Conservation (phyloP, 2,329 filamentous ascomycete genomes). For the Colletotrichum abscissum region DNA sequence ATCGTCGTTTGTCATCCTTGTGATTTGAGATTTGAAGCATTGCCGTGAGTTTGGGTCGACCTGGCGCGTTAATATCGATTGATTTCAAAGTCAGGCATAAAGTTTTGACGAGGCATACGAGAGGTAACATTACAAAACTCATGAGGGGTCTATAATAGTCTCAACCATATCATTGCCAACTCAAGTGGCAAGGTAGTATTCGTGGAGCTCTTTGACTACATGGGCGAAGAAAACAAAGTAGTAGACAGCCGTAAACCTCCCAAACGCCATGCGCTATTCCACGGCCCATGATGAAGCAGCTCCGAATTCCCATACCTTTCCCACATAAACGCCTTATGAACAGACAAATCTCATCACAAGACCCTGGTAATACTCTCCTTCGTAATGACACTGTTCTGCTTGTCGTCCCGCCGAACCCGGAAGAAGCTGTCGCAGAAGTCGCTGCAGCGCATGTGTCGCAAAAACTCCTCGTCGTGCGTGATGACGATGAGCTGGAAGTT, state of each 20-base stretch:
- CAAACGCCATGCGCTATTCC: constrained; percentile 15
- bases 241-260: background rate
- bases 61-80: background rate
- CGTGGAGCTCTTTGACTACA: background rate
- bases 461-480: constrained; percentile 97
- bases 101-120: background rate
- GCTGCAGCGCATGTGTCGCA: constrained; percentile 91
- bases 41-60: background rate
- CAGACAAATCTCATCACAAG: constrained; percentile 41
- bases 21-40: background rate
- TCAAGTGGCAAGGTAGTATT: background rate
- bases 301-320: background rate
- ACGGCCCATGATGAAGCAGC: background rate
- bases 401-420: constrained; percentile 83
- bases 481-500: constrained; percentile 99
- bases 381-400: constrained; percentile 89
- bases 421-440: constrained; percentile 96
- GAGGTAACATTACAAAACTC: background rate
- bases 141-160: background rate
- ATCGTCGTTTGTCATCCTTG: background rate
- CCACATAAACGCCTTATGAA: background rate
- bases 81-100: background rate
- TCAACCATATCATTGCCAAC: background rate
- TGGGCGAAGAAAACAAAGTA: background rate
- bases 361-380: constrained; percentile 70